Evolutionary conservation across 1,284 basidiomycete species (phyloP).

Genomic region (Trametes sp.): DNA sequence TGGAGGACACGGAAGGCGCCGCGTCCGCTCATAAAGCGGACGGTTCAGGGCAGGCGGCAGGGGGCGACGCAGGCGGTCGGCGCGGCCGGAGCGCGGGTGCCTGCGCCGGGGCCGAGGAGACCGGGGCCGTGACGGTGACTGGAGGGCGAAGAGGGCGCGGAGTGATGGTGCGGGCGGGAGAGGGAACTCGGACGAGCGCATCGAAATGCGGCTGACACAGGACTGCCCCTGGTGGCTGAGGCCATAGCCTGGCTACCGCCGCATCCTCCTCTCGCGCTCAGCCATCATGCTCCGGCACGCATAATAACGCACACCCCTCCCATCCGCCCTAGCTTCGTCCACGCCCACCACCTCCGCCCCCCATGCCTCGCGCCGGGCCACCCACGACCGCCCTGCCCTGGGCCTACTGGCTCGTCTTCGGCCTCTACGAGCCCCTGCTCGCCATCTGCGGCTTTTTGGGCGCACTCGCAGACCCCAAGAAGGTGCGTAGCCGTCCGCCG

Average conservation of each 20-base stretch:
- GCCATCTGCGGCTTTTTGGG: conserved; percentile 71
- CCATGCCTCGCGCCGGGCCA: conserved; percentile 24
- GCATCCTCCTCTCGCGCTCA: conserved; percentile 15
- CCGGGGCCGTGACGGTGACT: conserved; percentile 7
- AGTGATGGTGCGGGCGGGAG: no score
- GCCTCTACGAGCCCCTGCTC: conserved; percentile 73
- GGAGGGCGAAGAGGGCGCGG: no score
- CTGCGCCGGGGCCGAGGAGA: conserved; percentile 13
- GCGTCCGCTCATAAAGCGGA: conserved; percentile 21
- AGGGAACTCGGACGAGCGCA: not conserved
- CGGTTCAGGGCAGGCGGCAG: conserved; percentile 53
- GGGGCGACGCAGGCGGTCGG: not conserved
- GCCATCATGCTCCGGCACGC: conserved; percentile 4
- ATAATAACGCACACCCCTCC: not conserved
- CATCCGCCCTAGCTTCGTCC: not conserved
- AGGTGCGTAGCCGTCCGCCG: conserved; percentile 47
- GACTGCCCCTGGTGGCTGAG: conserved; percentile 16
- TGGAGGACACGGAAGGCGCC: conserved; percentile 40
- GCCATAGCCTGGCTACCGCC: conserved; percentile 16
- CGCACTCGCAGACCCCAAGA: conserved; percentile 69
- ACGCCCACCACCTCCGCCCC: conserved; percentile 15
- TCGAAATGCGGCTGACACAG: conserved; percentile 20
- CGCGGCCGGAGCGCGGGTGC: conserved; percentile 12
- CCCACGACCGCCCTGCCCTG: conserved; percentile 69
- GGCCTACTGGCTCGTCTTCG: conserved; percentile 76